Evolutionary conservation across 768 basidiomycete species (phyloP).

Genomic region (Mycena chlorophos): DNA sequence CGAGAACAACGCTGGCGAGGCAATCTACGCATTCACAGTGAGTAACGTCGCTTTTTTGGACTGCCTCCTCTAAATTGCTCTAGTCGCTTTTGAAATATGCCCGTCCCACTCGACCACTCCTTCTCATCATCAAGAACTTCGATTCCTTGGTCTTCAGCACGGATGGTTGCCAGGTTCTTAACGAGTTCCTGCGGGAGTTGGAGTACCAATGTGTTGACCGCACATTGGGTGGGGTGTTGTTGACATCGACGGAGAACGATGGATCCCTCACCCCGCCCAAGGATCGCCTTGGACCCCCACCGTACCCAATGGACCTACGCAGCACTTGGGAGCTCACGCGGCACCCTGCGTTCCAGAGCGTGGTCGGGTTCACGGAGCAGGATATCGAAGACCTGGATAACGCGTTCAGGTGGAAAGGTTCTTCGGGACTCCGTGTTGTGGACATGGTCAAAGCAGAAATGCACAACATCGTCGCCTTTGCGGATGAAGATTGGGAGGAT

Average conservation of each 20-base stretch:
- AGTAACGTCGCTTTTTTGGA: no score
- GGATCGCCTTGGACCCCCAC: neutral
- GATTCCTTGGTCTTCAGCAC: neutral
- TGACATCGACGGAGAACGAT: neutral
- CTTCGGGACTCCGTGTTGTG: neutral
- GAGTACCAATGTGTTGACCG: neutral
- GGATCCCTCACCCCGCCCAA: neutral
- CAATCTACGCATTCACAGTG: no score
- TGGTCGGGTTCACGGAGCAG: neutral
- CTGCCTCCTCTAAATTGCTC: no score
- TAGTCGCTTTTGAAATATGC: no score
- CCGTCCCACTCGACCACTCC: neutral
- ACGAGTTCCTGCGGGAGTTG: neutral
- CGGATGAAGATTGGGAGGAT: no score
- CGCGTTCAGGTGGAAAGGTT: neutral
- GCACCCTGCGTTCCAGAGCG: neutral
- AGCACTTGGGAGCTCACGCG: neutral
- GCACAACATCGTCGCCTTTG: no score
- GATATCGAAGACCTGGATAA: neutral
- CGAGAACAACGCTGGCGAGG: neutral
- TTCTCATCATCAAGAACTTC: neutral
- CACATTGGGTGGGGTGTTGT: neutral
- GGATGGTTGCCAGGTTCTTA: neutral
- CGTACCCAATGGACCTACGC: neutral
- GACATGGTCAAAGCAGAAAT: neutral